phyloP scores from a whole-genome alignment of 345 rosid species.

The Citrus sp. region DNA sequence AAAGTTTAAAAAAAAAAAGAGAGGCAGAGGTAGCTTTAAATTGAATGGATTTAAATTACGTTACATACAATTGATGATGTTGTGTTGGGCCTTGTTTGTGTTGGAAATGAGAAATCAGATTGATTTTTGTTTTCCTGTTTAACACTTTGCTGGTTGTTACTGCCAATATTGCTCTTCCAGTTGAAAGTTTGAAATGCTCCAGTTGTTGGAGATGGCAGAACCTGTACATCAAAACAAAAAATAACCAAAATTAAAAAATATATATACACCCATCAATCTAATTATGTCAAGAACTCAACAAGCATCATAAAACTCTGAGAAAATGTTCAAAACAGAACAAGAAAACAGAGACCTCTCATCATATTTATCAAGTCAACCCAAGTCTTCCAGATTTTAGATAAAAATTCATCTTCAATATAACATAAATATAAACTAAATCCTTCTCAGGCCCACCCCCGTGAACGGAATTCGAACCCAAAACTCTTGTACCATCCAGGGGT shows the following conservation, averaged over 20 bases:
- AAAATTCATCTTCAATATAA: not conserved
- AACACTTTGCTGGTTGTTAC: slow-evolving; percentile 25
- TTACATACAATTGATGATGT: slow-evolving; percentile 35
- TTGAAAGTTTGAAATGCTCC: slow-evolving; percentile 59
- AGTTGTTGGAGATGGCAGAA: slow-evolving; percentile 88
- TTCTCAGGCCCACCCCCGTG: too few species aligned
- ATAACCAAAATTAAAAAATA: too few species aligned
- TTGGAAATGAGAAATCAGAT: slow-evolving; percentile 62
- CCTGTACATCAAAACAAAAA: slow-evolving; percentile 34
- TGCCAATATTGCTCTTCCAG: slow-evolving; percentile 36
- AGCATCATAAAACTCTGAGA: not conserved
- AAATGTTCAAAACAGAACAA: not conserved
- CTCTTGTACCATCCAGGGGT: too few species aligned
- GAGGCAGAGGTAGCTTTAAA: not conserved
- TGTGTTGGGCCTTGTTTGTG: slow-evolving; percentile 22
- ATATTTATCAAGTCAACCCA: slow-evolving; percentile 3
- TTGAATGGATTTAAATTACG: not conserved
- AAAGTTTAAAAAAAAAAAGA: too few species aligned
- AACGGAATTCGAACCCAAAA: too few species aligned
- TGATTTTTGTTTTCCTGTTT: slow-evolving; percentile 40
- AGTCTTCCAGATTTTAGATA: not conserved
- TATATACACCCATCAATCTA: not conserved
- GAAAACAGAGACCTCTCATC: not conserved
- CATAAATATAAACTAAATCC: too few species aligned
- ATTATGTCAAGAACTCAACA: not conserved